Evolutionary conservation across 2,329 filamentous ascomycete species (phyloP), one percentile per base, ranked within the genome.

Genomic region (Polychaeton citri): DNA sequence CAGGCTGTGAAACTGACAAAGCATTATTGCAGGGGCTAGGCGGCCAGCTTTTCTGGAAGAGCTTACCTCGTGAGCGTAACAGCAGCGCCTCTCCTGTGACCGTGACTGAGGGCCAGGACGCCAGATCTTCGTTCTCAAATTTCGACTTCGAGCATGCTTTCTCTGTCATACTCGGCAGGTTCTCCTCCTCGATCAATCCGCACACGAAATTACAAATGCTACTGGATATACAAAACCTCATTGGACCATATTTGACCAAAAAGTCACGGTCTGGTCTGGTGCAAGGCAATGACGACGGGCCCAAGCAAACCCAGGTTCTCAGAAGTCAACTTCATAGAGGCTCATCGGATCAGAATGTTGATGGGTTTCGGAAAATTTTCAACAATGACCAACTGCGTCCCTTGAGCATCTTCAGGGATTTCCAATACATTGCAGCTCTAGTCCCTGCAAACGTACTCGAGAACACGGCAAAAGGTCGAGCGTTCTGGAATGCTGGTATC

Each of bases 401-500:
- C 4, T 57, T 58, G 38, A 62, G 63, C 4, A 59, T 69, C 4
- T 68, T 68, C 49, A 53, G 65, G 30, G 65, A 68, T 40, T 43
- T 69, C 15, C 65, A 69, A 43, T 66, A 63, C 57, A 75, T 79
- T 40, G 72, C 74, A 3, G 69, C 74, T 0, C 74, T 79, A 42
- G 64, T 76, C 3, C 71, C 74, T 1, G 62, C 66, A 4, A 62
- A 69, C 8, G 68, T 68, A 30, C 59, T 79, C 9, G 72, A 74
- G 55, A 69, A 70, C 47, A 67, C 71, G 12, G 35, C 49, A 10
- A 64, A 66, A 35, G 69, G 74, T 26, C 90, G 86, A 47, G 84
- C 87, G 0, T 96, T 96, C 55, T 83, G 86, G 73, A 84, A 94
- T 49, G 81, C 86, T 18, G 85, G 83, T 0, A 71, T 94, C 5